phyloP scores from a whole-genome alignment of 495 filamentous ascomycete genomes.

The Tuber umbilicatum region DNA sequence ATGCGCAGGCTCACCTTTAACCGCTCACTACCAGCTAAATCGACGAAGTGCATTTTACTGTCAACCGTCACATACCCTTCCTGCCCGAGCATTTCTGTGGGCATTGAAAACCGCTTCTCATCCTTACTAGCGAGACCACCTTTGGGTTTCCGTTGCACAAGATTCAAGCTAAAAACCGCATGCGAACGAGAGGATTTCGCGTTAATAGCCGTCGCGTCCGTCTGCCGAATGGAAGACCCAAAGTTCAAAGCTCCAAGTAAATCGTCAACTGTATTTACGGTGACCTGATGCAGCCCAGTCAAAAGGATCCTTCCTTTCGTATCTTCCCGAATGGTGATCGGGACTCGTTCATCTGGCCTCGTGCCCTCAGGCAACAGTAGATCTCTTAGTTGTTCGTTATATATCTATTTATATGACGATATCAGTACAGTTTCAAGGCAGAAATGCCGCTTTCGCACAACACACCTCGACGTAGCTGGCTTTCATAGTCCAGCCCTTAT shows the following conservation, averaged over 20 bases:
- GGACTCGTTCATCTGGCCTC: conserved; percentile 59
- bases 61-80: conserved; percentile 77
- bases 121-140: conserved; percentile 40
- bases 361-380: conserved; percentile 74
- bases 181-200: conserved; percentile 98
- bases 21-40: conserved; percentile 93
- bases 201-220: conserved; percentile 97
- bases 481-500: conserved; percentile 88
- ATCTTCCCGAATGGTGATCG: conserved; percentile 85
- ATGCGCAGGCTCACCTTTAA: conserved; percentile 52
- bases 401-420: conserved; percentile 57
- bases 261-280: conserved; percentile 88
- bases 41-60: conserved; percentile 98
- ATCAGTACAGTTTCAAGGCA: conserved; percentile 21
- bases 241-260: conserved; percentile 80
- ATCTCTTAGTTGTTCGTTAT: conserved; percentile 93
- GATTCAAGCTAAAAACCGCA: conserved; percentile 91
- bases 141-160: conserved; percentile 75
- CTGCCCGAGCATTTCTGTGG: conserved; percentile 69
- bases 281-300: conserved; percentile 79
- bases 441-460: conserved; percentile 12
- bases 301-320: conserved; percentile 91
- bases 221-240: conserved; percentile 91
- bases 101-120: conserved; percentile 87
- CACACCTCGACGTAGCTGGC: conserved; percentile 90